phyloP scores from a whole-genome alignment of 78 protist species.

The Chrysochromulina parva region DNA sequence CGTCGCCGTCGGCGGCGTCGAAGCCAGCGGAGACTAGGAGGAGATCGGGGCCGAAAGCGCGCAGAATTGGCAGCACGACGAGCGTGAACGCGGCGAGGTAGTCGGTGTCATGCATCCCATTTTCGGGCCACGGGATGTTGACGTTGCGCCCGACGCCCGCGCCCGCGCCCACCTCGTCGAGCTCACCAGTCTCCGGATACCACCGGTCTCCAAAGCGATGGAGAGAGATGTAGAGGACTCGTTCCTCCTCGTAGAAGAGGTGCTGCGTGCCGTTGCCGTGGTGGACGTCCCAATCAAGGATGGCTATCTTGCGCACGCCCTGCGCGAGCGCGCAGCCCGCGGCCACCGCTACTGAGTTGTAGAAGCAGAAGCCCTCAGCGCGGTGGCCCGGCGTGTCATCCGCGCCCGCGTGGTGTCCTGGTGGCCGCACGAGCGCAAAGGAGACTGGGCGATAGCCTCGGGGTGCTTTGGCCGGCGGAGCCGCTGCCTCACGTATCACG shows the following conservation, averaged over 20 bases:
- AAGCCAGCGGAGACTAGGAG: slow-evolving; percentile 74
- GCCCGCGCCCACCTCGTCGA: slow-evolving; percentile 44
- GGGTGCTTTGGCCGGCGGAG: no score
- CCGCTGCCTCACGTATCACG: no score
- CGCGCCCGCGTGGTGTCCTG: neutral
- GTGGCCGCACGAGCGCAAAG: neutral
- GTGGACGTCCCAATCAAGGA: slow-evolving; percentile 59
- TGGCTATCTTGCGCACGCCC: slow-evolving; percentile 24
- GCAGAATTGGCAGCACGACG: slow-evolving; percentile 55
- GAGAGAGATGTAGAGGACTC: slow-evolving; percentile 49
- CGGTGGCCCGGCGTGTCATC: neutral
- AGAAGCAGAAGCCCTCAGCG: slow-evolving; percentile 67
- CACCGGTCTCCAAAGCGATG: slow-evolving; percentile 24
- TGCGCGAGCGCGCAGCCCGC: neutral
- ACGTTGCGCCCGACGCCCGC: slow-evolving; percentile 63
- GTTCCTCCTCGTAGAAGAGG: slow-evolving; percentile 28
- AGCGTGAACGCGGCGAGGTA: slow-evolving; percentile 51
- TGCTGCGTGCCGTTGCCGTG: slow-evolving; percentile 74
- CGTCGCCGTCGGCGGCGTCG: slow-evolving; percentile 66
- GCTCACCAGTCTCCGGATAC: slow-evolving; percentile 64
- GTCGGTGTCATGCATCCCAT: slow-evolving; percentile 55
- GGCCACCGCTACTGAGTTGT: slow-evolving; percentile 58
- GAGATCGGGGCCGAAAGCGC: slow-evolving; percentile 56
- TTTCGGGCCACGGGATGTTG: slow-evolving; percentile 59
- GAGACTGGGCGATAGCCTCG: neutral